Conservation (phyloP, 2,329 filamentous ascomycete genomes). For the Thermomyces lanuginosus region DNA sequence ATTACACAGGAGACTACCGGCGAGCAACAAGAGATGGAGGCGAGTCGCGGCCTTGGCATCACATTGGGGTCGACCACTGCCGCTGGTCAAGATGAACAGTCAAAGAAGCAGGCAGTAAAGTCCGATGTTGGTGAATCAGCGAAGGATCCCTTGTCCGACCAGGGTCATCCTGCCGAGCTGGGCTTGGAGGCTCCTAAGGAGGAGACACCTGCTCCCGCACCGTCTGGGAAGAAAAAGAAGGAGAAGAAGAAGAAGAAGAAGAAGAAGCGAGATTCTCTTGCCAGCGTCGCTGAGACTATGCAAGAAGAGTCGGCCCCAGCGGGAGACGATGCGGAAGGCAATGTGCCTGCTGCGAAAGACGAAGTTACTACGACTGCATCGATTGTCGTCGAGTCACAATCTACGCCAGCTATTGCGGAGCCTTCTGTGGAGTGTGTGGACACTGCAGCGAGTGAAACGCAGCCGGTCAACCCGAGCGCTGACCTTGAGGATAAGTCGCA, state of each 20-base stretch:
- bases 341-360: neutral
- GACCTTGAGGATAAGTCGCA: no score
- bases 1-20: no score
- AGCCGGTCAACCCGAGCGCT: no score
- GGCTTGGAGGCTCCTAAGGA: constrained; percentile 1
- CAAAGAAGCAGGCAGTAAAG: neutral
- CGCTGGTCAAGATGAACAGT: neutral
- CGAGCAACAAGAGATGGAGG: no score
- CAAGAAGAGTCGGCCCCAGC: constrained; percentile 1
- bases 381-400: neutral
- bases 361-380: neutral
- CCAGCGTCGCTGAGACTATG: neutral
- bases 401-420: neutral
- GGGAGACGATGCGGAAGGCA: neutral
- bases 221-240: constrained; percentile 6
- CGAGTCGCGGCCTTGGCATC: no score
- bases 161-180: constrained; percentile 1
- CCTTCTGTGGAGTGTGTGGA: neutral
- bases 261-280: constrained; percentile 12
- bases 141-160: no score
- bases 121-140: neutral
- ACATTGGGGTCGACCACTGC: no score
- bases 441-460: no score
- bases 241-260: constrained; percentile 21
- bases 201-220: constrained; percentile 3